Evolutionary conservation across 768 basidiomycete species (phyloP).

Genomic region (Cystobasidium onofrii): DNA sequence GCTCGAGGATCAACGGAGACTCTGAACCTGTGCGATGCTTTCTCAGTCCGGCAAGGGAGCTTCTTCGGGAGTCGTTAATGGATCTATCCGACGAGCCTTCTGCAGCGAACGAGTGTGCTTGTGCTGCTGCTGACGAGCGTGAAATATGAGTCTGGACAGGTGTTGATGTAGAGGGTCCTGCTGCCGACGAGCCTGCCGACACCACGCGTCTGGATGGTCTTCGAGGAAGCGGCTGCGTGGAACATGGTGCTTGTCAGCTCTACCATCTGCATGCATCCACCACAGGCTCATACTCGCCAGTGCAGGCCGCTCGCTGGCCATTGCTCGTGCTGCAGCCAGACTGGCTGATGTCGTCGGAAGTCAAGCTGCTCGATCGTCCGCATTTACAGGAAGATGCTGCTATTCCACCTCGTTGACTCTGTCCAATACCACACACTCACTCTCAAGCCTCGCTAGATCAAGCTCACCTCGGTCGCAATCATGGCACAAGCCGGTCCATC

Average conservation of each 20-base stretch:
- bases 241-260: not conserved
- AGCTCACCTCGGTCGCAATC: not conserved
- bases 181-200: not conserved
- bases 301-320: slow-evolving; percentile 13
- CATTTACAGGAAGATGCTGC: too few species aligned
- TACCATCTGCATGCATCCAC: not conserved
- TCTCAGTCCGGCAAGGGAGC: not conserved
- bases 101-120: not conserved
- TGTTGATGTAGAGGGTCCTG: slow-evolving; percentile 24
- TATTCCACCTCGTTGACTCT: too few species aligned
- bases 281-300: not conserved
- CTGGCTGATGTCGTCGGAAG: not conserved
- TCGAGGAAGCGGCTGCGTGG: slow-evolving; percentile 5
- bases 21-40: not conserved
- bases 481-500: slow-evolving; percentile 22
- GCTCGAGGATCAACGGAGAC: slow-evolving; percentile 2
- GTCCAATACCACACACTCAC: too few species aligned
- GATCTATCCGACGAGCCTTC: not conserved
- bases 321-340: not conserved
- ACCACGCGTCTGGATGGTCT: slow-evolving; percentile 11
- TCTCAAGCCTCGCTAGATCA: not conserved
- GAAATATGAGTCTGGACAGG: not conserved
- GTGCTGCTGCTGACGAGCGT: not conserved
- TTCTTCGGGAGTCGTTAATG: not conserved
- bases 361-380: not conserved